These are phyloP conservation scores for Pistacia integerrima DNA, from an alignment of 345 rosid genomes.

Conservation along the genomic window DNA sequence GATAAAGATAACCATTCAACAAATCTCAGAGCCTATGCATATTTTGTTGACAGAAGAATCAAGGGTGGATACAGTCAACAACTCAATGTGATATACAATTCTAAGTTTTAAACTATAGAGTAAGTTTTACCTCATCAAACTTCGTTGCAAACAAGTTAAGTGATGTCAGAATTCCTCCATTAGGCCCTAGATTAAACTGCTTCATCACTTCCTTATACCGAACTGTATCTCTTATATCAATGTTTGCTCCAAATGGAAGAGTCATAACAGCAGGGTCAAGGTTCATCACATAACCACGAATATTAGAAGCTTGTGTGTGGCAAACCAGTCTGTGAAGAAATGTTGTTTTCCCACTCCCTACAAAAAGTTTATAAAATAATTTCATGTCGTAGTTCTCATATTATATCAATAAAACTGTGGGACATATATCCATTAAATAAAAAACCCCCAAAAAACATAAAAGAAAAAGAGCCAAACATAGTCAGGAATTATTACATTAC, in stretches of 20 bases:
- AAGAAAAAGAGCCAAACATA: not conserved
- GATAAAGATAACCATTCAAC: not conserved
- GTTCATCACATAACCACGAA: slow-evolving; percentile 73
- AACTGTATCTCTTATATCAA: slow-evolving; percentile 83
- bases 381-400: not conserved
- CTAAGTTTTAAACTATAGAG: not conserved
- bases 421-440: not conserved
- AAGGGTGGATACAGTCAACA: not conserved
- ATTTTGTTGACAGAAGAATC: not conserved
- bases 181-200: slow-evolving; percentile 79
- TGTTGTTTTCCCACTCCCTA: slow-evolving; percentile 85
- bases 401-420: not conserved
- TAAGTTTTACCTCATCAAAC: slow-evolving; percentile 65
- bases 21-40: not conserved
- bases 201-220: slow-evolving; percentile 85
- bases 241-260: slow-evolving; percentile 77
- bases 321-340: slow-evolving; percentile 73
- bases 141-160: slow-evolving; percentile 83
- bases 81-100: not conserved
- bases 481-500: slow-evolving; percentile 25
- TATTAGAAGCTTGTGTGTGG: slow-evolving; percentile 64
- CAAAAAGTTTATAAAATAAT: slow-evolving; percentile 7
- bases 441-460: no score
- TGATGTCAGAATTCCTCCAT: slow-evolving; percentile 79
- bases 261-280: slow-evolving; percentile 90